Percentiles rank a stretch among this genome's conserved stretches.
phyloP scores from a whole-genome alignment of 345 rosid genomes.

The Eutrema japonicum region DNA sequence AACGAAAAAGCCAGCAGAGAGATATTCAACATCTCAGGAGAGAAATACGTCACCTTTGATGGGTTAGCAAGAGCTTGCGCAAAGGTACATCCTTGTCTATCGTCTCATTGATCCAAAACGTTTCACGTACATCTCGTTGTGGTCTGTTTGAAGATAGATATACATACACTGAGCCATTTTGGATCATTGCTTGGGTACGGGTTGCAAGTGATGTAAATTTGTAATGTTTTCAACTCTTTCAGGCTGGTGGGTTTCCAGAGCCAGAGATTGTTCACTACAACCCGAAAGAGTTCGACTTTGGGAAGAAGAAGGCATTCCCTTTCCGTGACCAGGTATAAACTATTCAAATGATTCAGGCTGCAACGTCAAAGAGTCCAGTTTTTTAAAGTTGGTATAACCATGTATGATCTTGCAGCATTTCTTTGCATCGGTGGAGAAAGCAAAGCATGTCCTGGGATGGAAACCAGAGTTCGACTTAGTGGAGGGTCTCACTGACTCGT shows the following conservation, averaged over 20 bases:
- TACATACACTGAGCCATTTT: not conserved
- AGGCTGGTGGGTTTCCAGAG: slow-evolving; percentile 98
- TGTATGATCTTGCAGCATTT: slow-evolving; percentile 71
- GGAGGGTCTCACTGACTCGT: slow-evolving; percentile 94
- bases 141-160: slow-evolving; percentile 1
- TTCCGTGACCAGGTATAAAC: slow-evolving; percentile 90
- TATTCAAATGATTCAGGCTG: slow-evolving; percentile 16
- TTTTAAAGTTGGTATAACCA: not conserved
- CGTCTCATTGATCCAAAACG: not conserved
- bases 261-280: slow-evolving; percentile 87
- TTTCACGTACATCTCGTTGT: not conserved
- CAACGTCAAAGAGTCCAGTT: not conserved
- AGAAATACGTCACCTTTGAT: slow-evolving; percentile 84
- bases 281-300: slow-evolving; percentile 92
- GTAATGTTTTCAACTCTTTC: slow-evolving; percentile 23
- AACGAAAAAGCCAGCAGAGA: slow-evolving; percentile 86
- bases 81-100: slow-evolving; percentile 58
- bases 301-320: slow-evolving; percentile 97
- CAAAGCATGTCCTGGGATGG: slow-evolving; percentile 82
- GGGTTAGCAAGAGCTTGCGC: slow-evolving; percentile 96
- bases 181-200: slow-evolving; percentile 5
- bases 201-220: slow-evolving; percentile 9
- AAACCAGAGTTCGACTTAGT: slow-evolving; percentile 80
- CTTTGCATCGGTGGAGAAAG: slow-evolving; percentile 92
- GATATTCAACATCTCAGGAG: slow-evolving; percentile 93